A percentile compares a stretch with the other conserved stretches of the same genome.
These are phyloP conservation scores for Lolium rigidum DNA, from an alignment of 176 grass and related monocot species.

Conservation along the genomic window DNA sequence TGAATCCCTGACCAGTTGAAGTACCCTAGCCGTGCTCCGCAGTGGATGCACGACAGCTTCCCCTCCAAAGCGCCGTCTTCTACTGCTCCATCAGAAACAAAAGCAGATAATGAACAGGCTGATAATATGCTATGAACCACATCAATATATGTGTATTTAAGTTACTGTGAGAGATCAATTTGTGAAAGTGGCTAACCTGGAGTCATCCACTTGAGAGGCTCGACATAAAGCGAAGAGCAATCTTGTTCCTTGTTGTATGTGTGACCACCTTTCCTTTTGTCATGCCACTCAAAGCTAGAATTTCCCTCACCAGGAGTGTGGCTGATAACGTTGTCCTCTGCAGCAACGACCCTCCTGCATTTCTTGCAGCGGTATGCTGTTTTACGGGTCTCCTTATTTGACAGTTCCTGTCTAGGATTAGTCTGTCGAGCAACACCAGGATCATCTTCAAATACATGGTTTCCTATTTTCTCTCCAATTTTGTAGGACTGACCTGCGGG, in stretches of 20 bases:
- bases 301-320: conserved; percentile 76
- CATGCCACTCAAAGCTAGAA: conserved; percentile 75
- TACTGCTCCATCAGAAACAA: conserved; percentile 57
- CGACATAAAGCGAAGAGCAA: conserved; percentile 85
- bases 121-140: neutral
- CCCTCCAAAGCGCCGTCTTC: conserved; percentile 93
- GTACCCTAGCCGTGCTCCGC: conserved; percentile 74
- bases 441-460: conserved; percentile 74
- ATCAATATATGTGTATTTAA: neutral
- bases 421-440: conserved; percentile 58
- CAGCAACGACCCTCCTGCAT: conserved; percentile 79
- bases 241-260: conserved; percentile 63
- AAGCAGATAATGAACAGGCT: neutral
- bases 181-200: conserved; percentile 50
- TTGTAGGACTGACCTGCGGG: conserved; percentile 71
- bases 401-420: conserved; percentile 34
- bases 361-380: conserved; percentile 86
- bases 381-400: conserved; percentile 38
- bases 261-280: conserved; percentile 52
- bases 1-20: conserved; percentile 96
- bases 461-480: conserved; percentile 72
- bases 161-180: neutral
- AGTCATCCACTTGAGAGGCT: conserved; percentile 99
- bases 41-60: conserved; percentile 89
- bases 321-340: conserved; percentile 76